Evolutionary conservation across 805 yeast genomes (phyloP).

Genomic region (Wickerhamiella domercqiae): DNA sequence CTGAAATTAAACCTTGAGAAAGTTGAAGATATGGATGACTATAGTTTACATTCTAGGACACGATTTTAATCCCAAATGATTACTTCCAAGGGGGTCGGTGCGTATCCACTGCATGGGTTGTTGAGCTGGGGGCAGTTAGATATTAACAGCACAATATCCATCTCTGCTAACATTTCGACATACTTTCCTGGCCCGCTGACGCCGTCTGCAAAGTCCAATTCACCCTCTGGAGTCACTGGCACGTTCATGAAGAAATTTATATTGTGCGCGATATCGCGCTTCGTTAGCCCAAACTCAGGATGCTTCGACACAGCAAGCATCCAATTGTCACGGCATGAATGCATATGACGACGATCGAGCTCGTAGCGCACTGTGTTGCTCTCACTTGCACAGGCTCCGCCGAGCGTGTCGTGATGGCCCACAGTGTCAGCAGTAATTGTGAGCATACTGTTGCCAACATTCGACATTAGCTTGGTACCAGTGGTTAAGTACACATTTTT

Average conservation of each 20-base stretch:
- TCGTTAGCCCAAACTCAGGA: constrained; percentile 7
- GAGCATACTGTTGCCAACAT: constrained; percentile 3
- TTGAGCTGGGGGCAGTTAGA: constrained; percentile 10
- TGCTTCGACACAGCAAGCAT: constrained; percentile 6
- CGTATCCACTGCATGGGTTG: constrained; percentile 8
- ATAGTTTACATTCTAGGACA: too few relatives aligned
- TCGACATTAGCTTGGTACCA: constrained; percentile 5
- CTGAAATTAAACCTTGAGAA: too few relatives aligned
- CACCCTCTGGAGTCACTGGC: constrained; percentile 6
- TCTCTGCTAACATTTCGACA: constrained; percentile 6
- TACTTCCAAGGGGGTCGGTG: constrained; percentile 7
- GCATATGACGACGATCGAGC: constrained; percentile 7
- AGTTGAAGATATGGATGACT: too few relatives aligned
- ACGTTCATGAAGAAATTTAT: constrained; percentile 9
- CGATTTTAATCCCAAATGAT: constrained; percentile 3
- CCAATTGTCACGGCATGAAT: constrained; percentile 10
- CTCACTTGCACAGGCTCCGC: constrained; percentile 9
- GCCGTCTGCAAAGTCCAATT: constrained; percentile 7
- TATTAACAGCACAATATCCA: constrained; percentile 5
- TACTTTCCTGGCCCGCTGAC: constrained; percentile 8
- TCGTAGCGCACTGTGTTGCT: constrained; percentile 9
- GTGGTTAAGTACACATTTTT: constrained; percentile 5
- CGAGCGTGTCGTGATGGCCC: constrained; percentile 8
- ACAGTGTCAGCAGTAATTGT: constrained; percentile 7
- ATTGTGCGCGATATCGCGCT: constrained; percentile 9